Conservation (phyloP, 73 alveolate genomes). For the Blepharisma stoltei region DNA sequence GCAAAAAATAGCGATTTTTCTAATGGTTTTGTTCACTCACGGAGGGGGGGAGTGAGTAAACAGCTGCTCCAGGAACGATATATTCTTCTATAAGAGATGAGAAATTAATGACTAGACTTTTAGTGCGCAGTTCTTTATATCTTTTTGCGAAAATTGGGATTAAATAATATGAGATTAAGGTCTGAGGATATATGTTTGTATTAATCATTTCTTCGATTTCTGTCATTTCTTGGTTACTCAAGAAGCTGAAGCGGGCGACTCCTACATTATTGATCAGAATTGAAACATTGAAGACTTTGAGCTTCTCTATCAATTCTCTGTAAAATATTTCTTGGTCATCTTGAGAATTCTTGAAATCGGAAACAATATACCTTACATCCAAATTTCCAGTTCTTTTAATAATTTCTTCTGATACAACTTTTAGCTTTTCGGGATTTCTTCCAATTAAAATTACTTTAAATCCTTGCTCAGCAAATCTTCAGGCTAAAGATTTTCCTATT, state of each 20-base stretch:
- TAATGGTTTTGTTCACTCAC: no score
- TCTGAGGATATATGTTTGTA: slow-evolving; percentile 15
- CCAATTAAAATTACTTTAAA: slow-evolving; percentile 50
- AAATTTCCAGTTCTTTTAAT: neutral
- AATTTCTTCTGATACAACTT: neutral
- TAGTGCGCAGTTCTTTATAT: neutral
- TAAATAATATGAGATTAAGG: neutral
- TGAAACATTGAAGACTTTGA: neutral
- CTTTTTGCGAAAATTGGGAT: neutral
- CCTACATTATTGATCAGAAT: slow-evolving; percentile 7
- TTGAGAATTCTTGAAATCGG: slow-evolving; percentile 8
- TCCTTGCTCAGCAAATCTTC: slow-evolving; percentile 49
- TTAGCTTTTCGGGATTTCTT: slow-evolving; percentile 44
- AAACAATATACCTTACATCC: neutral
- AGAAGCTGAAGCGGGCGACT: neutral
- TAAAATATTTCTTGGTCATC: slow-evolving; percentile 12
- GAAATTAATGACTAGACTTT: neutral
- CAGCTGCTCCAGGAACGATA: neutral
- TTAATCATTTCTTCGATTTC: neutral
- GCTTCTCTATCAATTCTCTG: neutral
- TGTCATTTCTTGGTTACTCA: neutral
- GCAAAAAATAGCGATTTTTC: no score
- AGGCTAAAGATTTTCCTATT: slow-evolving; percentile 54
- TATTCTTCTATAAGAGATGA: neutral
- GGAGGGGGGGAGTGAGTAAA: no score